Evolutionary conservation across 2,329 filamentous ascomycete species (phyloP).

Genomic region (Esteya vermicola): DNA sequence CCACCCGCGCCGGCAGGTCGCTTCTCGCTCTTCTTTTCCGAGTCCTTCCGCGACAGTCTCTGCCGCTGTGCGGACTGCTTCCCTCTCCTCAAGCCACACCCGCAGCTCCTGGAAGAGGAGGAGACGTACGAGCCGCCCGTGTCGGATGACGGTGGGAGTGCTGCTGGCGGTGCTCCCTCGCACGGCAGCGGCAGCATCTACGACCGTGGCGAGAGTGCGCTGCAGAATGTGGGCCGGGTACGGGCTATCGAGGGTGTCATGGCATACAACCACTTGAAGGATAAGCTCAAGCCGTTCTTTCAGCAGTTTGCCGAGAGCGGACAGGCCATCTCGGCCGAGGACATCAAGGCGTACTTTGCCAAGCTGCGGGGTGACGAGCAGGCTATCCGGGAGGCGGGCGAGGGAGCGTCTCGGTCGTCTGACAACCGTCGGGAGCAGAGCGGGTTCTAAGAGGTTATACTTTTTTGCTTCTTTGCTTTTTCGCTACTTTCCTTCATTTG

Average conservation of each 20-base stretch:
- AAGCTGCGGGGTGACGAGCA: constrained; percentile 80
- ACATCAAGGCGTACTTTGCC: constrained; percentile 94
- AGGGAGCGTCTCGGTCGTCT: constrained; percentile 29
- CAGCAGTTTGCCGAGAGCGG: constrained; percentile 89
- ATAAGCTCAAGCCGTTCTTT: constrained; percentile 90
- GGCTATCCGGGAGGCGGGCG: constrained; percentile 49
- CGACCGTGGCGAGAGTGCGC: constrained; percentile 81
- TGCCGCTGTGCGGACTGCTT: constrained; percentile 80
- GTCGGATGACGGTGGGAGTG: constrained; percentile 45
- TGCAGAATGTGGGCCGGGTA: constrained; percentile 85
- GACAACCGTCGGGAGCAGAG: constrained; percentile 35
- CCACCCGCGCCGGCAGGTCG: constrained; percentile 37
- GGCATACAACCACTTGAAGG: constrained; percentile 93
- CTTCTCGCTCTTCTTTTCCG: constrained; percentile 72
- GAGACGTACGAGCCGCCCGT: constrained; percentile 86
- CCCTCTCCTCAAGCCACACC: constrained; percentile 52
- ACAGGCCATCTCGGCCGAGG: constrained; percentile 76
- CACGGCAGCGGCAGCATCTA: constrained; percentile 69
- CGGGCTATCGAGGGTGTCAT: constrained; percentile 91
- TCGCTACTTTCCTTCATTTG: no score
- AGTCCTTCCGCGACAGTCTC: constrained; percentile 65
- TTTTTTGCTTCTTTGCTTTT: no score
- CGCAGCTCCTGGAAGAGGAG: constrained; percentile 84
- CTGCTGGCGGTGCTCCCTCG: constrained; percentile 38
- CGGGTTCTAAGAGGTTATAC: constrained; percentile 27